These are phyloP conservation scores for Zymoseptoria crescenta DNA, from an alignment of 2,329 filamentous ascomycete genomes.

Conservation along the genomic window DNA sequence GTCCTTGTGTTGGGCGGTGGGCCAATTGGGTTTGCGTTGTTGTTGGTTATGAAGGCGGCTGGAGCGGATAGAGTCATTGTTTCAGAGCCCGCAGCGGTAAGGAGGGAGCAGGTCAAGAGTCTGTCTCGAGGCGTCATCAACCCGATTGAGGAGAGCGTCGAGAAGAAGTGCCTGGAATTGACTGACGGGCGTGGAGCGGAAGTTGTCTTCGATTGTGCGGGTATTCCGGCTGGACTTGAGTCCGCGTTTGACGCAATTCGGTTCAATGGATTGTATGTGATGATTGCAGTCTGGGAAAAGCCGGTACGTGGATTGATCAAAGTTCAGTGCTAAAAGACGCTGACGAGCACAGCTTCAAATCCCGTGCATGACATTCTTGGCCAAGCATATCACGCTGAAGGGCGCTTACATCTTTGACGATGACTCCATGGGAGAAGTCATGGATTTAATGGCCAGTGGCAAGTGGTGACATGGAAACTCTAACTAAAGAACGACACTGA, in stretches of 20 bases:
- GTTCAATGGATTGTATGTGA: slow-evolving; percentile 15
- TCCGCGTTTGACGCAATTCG: slow-evolving; percentile 16
- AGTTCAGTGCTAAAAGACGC: neutral
- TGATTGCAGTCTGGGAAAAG: slow-evolving; percentile 20
- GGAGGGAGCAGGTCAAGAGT: slow-evolving; percentile 11
- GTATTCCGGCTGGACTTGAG: slow-evolving; percentile 11
- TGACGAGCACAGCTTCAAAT: slow-evolving; percentile 10
- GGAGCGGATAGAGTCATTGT: slow-evolving; percentile 13
- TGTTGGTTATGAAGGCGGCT: slow-evolving; percentile 13
- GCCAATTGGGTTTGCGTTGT: slow-evolving; percentile 18
- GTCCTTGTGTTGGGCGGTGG: slow-evolving; percentile 20
- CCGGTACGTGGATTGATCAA: slow-evolving; percentile 4
- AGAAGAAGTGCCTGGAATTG: slow-evolving; percentile 8
- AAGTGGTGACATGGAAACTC: neutral
- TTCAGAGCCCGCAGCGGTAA: slow-evolving; percentile 13
- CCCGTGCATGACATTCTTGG: slow-evolving; percentile 10
- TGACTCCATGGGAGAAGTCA: slow-evolving; percentile 10
- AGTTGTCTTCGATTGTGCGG: slow-evolving; percentile 21
- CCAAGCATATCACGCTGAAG: slow-evolving; percentile 16
- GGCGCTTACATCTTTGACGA: slow-evolving; percentile 13
- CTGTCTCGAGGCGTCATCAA: slow-evolving; percentile 13
- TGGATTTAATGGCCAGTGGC: slow-evolving; percentile 11
- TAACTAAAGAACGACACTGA: neutral
- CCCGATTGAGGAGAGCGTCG: slow-evolving; percentile 14
- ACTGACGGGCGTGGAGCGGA: slow-evolving; percentile 13